A percentile compares a stretch with the other conserved stretches of the same genome.
Conservation (phyloP, 1,284 basidiomycete species). For the Grifola frondosa region DNA sequence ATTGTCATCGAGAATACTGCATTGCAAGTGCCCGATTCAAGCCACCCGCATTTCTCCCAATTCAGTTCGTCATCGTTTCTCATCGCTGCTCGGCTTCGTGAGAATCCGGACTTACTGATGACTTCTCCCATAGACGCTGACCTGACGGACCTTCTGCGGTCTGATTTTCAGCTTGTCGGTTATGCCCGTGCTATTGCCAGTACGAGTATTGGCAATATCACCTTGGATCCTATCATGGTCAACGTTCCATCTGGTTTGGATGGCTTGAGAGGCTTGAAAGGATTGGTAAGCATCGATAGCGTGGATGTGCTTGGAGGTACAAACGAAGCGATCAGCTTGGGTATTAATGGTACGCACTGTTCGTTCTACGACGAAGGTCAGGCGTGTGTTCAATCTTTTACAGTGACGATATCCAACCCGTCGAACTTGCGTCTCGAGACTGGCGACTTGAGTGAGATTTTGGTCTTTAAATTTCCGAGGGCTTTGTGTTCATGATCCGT, state of each 20-base stretch:
- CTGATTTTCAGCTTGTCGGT: constrained; percentile 63
- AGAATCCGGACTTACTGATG: neutral
- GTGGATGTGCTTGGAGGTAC: constrained; percentile 76
- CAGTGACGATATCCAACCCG: constrained; percentile 65
- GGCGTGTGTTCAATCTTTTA: constrained; percentile 30
- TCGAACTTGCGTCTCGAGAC: constrained; percentile 64
- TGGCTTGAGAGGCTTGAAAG: constrained; percentile 65
- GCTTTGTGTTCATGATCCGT: constrained; percentile 33
- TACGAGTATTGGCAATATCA: constrained; percentile 67
- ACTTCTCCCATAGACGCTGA: constrained; percentile 42
- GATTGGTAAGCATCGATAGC: constrained; percentile 54
- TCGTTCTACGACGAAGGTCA: neutral
- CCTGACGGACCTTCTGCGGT: constrained; percentile 45
- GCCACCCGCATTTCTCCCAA: constrained; percentile 51
- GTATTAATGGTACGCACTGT: constrained; percentile 44
- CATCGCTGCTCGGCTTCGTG: neutral
- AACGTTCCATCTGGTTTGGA: constrained; percentile 67
- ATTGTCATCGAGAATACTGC: constrained; percentile 61
- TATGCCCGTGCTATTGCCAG: constrained; percentile 65
- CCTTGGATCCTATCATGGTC: constrained; percentile 74
- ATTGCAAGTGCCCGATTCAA: constrained; percentile 49
- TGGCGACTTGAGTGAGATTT: constrained; percentile 55
- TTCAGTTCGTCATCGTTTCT: constrained; percentile 48
- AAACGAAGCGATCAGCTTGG: constrained; percentile 57
- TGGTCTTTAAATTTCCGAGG: neutral